Evolutionary conservation across 805 yeast genomes (phyloP).

Genomic region (Saturnispora serradocipensis): DNA sequence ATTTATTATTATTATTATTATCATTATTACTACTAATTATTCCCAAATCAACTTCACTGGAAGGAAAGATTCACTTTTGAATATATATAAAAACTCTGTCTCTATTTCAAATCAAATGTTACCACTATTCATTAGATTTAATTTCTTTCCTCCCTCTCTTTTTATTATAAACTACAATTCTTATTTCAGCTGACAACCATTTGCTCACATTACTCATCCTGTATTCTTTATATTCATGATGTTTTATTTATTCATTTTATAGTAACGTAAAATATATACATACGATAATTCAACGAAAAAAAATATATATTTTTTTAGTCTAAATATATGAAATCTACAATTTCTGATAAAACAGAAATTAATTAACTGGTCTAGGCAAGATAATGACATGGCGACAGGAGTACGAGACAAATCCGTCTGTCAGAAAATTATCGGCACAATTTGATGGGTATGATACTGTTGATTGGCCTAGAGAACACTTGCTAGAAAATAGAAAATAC

Average conservation of each 20-base stretch:
- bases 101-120: background rate
- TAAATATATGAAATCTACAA: too few relatives aligned
- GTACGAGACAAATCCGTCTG: slow-evolving; percentile 5
- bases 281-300: background rate
- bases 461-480: slow-evolving; percentile 62
- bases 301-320: too few relatives aligned
- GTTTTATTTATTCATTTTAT: slow-evolving; percentile 6
- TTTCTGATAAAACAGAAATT: too few relatives aligned
- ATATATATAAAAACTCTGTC: background rate
- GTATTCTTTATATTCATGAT: background rate
- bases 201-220: background rate
- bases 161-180: background rate
- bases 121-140: background rate
- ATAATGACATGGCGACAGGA: slow-evolving; percentile 9
- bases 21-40: background rate
- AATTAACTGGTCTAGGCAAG: background rate
- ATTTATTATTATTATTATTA: background rate
- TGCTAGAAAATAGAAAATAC: slow-evolving; percentile 34
- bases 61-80: background rate
- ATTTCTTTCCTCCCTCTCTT: background rate
- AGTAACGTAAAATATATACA: slow-evolving; percentile 1
- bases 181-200: background rate
- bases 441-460: slow-evolving; percentile 58
- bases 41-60: background rate
- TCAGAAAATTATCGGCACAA: slow-evolving; percentile 28